Conservation (phyloP, 2,329 filamentous ascomycete species). For the Colletotrichum chrysophilum region DNA sequence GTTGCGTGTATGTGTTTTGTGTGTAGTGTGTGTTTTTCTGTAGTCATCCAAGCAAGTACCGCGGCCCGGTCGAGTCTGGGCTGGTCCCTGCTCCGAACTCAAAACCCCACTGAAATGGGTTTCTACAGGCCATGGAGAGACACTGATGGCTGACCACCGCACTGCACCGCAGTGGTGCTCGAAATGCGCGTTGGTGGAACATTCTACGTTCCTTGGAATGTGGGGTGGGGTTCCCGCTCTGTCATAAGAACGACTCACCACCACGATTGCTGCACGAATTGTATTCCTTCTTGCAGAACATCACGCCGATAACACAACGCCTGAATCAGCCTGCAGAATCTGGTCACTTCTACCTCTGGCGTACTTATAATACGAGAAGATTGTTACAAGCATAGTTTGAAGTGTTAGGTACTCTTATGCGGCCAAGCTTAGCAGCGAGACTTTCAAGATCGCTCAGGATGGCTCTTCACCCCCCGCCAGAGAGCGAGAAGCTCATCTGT, state of each 20-base stretch:
- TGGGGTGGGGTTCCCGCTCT: neutral
- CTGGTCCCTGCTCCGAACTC: constrained; percentile 4
- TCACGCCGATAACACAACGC: neutral
- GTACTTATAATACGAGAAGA: neutral
- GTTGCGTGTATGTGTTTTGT: constrained; percentile 19
- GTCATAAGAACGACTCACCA: neutral
- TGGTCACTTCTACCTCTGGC: neutral
- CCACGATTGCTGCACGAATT: neutral
- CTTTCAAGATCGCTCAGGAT: constrained; percentile 36
- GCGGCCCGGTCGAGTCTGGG: neutral
- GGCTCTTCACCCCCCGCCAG: constrained; percentile 48
- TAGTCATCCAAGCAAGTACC: neutral
- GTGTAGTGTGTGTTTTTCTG: neutral
- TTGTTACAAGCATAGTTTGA: neutral
- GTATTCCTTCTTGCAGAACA: neutral
- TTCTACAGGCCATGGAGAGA: neutral
- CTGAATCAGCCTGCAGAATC: neutral
- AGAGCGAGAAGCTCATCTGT: constrained; percentile 54
- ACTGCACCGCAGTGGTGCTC: neutral
- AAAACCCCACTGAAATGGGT: neutral
- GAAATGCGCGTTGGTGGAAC: neutral
- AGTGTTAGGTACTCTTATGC: neutral
- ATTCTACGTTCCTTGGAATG: constrained; percentile 14
- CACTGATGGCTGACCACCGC: neutral
- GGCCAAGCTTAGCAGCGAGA: constrained; percentile 1